Base-by-base conservation (phyloP, 75 land plant species). In the Sequoia sempervirens region DNA sequence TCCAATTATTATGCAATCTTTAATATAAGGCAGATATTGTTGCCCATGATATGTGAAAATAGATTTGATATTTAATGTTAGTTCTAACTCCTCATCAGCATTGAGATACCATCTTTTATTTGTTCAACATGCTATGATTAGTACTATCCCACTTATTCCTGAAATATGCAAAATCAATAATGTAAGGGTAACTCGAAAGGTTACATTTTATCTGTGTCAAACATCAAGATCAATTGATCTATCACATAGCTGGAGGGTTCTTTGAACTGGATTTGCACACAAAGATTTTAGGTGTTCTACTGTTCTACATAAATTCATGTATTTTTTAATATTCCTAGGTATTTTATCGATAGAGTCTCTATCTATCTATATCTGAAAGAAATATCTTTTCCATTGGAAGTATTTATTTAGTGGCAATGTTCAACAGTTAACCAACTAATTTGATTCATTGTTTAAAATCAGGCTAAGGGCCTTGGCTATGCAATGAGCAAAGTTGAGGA, bases 401-500 rank as follows among this genome's bases (percentile, higher is more conserved):
- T 34, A 0, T 28, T 80, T 80, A 2, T 41, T 45, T 36, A 40
- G 43, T 40, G 41, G 41, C 1, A 40, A 40, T 40, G 1, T 40
- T 40, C 1, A 34, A 34, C 36, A 34, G 36, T 34, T 34, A 34
- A 47, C 81, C 14, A 12, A 64, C 30, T 15, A 69, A 82, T 37
- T 11, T 40, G 40, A 69, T 17, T 61, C 46, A 82, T n/a, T 58
- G 10, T 83, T 84, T 5, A 54, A 34, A 79, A 32, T 15, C 93
- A 97, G 99, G 96, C 95, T 1, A 95, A 94, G 79, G 98, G 97
- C 47, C 84, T 90, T 23, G 98, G 96, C 2, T 97, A 97, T 91
- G 99, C 98, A 47, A 92, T 97, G 86, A 97, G 90, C 88, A 93
- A 94, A 8, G 30, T 86, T 45, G 96, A 92, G 79, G 99, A 97